A percentile compares a stretch with the other conserved stretches of the same genome.
These are phyloP conservation scores for Ambrosia hybrid DNA, from an alignment of 140 eudicot genomes.

Conservation along the genomic window DNA sequence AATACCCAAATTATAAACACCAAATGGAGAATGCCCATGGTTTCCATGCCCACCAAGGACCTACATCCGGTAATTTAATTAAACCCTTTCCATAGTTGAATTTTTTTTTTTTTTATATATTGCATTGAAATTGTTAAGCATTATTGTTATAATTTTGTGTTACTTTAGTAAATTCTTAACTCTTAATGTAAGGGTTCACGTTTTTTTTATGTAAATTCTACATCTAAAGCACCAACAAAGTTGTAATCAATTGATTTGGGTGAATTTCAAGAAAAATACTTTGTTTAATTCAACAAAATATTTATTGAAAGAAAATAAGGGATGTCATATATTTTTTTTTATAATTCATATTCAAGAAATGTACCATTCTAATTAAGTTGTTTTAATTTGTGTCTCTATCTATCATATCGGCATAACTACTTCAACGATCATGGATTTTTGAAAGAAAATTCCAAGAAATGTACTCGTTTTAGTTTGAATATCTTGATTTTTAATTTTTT, in stretches of 20 bases:
- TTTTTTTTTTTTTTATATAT: neutral
- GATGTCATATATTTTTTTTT: too few relatives aligned
- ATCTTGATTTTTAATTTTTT: neutral
- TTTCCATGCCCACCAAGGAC: conserved; percentile 59
- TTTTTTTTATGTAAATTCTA: neutral
- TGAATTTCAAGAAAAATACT: neutral
- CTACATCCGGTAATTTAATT: conserved; percentile 23
- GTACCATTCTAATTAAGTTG: too few relatives aligned
- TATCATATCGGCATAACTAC: neutral
- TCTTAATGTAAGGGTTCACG: neutral
- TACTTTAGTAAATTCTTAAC: neutral
- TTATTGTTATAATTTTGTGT: neutral
- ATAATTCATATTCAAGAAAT: too few relatives aligned
- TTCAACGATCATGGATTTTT: too few relatives aligned
- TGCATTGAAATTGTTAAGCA: neutral
- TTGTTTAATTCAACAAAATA: too few relatives aligned
- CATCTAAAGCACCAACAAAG: neutral
- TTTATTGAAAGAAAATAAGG: neutral
- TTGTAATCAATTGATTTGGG: neutral
- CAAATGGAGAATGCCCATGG: conserved; percentile 49
- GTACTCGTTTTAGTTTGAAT: neutral
- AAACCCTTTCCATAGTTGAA: neutral
- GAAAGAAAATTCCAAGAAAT: neutral
- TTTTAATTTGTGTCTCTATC: too few relatives aligned
- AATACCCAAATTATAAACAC: neutral